These are phyloP conservation scores for Rhizodiscina lignyota DNA, from an alignment of 495 filamentous ascomycete species.

Conservation along the genomic window DNA sequence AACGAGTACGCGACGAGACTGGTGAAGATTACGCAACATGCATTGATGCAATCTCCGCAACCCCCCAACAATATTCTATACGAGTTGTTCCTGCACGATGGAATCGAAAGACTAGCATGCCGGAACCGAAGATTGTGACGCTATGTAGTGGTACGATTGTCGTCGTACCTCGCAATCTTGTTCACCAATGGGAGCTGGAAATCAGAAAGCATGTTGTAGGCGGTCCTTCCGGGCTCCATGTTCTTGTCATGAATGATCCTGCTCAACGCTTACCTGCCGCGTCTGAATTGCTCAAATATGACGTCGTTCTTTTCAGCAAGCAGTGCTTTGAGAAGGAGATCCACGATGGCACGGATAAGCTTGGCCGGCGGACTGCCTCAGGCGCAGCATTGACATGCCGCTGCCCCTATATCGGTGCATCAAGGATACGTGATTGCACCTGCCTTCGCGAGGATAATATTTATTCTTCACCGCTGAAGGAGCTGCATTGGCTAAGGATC, in stretches of 20 bases:
- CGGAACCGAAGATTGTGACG: conserved; percentile 32
- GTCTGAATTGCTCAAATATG: conserved; percentile 45
- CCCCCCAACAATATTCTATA: conserved; percentile 30
- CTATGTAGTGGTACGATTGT: conserved; percentile 55
- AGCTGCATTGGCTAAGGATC: conserved; percentile 67
- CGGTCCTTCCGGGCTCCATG: conserved; percentile 31
- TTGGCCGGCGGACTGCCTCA: conserved; percentile 14
- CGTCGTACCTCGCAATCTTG: conserved; percentile 50
- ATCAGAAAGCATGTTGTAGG: conserved; percentile 49
- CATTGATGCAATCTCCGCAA: conserved; percentile 34
- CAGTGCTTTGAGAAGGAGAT: conserved; percentile 51
- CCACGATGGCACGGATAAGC: conserved; percentile 19
- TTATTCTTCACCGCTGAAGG: conserved; percentile 44
- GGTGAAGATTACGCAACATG: conserved; percentile 30
- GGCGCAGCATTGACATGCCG: conserved; percentile 16
- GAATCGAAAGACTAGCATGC: conserved; percentile 19
- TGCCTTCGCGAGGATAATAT: conserved; percentile 22
- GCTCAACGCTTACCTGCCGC: conserved; percentile 39
- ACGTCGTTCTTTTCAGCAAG: conserved; percentile 66
- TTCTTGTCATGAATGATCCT: conserved; percentile 37
- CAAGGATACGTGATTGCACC: conserved; percentile 23
- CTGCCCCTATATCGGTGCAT: conserved; percentile 27
- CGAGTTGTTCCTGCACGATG: conserved; percentile 24
- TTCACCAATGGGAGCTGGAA: conserved; percentile 53
- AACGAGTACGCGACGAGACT: conserved; percentile 16